Evolutionary conservation across 2,329 filamentous ascomycete genomes (phyloP).

Genomic region (Grosmannia huntii): DNA sequence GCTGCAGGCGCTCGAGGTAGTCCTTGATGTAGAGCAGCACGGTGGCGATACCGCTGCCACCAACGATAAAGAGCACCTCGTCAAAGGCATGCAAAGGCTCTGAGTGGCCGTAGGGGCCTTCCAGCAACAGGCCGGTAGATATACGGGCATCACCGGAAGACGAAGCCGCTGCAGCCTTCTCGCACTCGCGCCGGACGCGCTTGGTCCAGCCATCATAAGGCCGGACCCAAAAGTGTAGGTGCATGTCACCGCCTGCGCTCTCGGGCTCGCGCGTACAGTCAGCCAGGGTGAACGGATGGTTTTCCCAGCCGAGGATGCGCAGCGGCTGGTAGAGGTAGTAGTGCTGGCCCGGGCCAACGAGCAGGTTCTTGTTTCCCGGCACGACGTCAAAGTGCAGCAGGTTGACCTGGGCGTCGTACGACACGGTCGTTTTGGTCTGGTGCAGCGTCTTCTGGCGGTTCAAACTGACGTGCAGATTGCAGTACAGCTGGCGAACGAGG

Average conservation of each 20-base stretch:
- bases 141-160: background rate
- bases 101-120: constrained; percentile 7
- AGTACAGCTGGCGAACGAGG: constrained; percentile 26
- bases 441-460: background rate
- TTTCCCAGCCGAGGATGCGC: constrained; percentile 29
- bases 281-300: constrained; percentile 36
- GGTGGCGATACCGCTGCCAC: constrained; percentile 5
- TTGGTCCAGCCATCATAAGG: constrained; percentile 8
- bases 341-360: constrained; percentile 25
- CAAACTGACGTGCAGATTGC: constrained; percentile 20
- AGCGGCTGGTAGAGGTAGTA: constrained; percentile 31
- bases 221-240: constrained; percentile 3
- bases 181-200: background rate
- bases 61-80: constrained; percentile 3
- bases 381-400: constrained; percentile 3
- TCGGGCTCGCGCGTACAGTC: background rate
- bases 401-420: background rate
- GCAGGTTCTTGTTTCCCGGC: background rate
- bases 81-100: constrained; percentile 4
- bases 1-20: background rate
- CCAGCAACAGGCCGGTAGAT: background rate
- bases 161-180: no score
- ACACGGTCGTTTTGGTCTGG: background rate
- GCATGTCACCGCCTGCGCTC: background rate
- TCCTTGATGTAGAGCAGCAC: constrained; percentile 5